Conservation (phyloP, 148 eudicot species). For the Rhododendron mucronatum region DNA sequence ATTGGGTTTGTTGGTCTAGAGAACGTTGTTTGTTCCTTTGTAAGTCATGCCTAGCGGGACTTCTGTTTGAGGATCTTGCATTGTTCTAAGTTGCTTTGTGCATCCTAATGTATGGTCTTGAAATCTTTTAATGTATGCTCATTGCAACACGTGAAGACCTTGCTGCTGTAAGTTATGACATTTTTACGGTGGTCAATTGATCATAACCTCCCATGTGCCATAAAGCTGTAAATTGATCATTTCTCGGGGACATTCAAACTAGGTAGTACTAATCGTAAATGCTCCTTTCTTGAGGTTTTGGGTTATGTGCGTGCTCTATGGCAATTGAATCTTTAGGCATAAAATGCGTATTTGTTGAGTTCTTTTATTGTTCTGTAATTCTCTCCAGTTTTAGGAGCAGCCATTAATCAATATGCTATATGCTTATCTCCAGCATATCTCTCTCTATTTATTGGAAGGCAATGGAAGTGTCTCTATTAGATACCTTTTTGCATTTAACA, state of each 20-base stretch:
- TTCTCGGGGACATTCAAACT: not conserved
- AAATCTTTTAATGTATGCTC: not conserved
- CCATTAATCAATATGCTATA: not conserved
- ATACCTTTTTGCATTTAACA: not conserved
- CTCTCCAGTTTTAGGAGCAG: not conserved
- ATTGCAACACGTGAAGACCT: not conserved
- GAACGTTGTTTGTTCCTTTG: not conserved
- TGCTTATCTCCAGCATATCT: not conserved
- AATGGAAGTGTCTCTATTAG: not conserved
- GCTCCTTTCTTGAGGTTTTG: not conserved
- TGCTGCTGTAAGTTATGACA: not conserved
- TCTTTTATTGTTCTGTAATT: not conserved
- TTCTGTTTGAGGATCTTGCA: not conserved
- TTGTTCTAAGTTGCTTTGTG: not conserved
- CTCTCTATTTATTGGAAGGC: not conserved
- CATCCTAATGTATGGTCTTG: not conserved
- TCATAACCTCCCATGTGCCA: not conserved
- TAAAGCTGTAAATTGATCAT: not conserved
- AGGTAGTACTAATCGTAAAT: not conserved
- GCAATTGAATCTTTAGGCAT: not conserved
- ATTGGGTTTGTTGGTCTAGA: not conserved
- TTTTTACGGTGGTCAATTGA: not conserved
- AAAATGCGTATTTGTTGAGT: not conserved
- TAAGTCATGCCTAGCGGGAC: not conserved
- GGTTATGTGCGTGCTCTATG: not conserved